These are phyloP conservation scores for Xanthoconium purpureum DNA, from an alignment of 768 basidiomycete species.

Conservation along the genomic window DNA sequence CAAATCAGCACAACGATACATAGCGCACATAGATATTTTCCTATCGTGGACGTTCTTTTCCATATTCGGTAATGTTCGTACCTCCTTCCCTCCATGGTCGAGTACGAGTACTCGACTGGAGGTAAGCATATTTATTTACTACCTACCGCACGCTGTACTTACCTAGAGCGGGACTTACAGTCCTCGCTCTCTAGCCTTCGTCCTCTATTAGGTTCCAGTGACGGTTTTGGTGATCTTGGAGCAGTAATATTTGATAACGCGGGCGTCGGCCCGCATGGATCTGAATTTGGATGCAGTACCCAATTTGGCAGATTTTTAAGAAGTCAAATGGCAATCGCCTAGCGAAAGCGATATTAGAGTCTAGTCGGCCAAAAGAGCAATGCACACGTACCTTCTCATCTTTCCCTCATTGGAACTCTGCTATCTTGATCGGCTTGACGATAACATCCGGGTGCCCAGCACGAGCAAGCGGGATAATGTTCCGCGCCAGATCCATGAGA, in stretches of 20 bases:
- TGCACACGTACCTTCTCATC: constrained; percentile 79
- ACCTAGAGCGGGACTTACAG: too few relatives aligned
- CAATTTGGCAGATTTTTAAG: constrained; percentile 92
- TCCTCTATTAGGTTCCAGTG: too few relatives aligned
- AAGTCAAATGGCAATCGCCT: constrained; percentile 92
- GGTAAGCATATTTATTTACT: too few relatives aligned
- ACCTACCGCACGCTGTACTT: too few relatives aligned
- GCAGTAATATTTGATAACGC: constrained; percentile 93
- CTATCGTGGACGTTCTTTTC: too few relatives aligned
- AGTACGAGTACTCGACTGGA: too few relatives aligned
- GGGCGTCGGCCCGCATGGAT: constrained; percentile 89
- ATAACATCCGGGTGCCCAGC: constrained; percentile 82
- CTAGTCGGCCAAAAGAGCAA: background rate
- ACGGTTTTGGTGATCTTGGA: constrained; percentile 84
- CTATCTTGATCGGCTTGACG: constrained; percentile 89
- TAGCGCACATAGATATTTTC: too few relatives aligned
- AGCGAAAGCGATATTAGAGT: background rate
- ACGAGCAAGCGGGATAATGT: constrained; percentile 74
- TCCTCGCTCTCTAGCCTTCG: too few relatives aligned
- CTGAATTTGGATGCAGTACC: constrained; percentile 93
- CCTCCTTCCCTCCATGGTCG: too few relatives aligned
- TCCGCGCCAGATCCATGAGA: constrained; percentile 70
- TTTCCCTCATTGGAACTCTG: constrained; percentile 87
- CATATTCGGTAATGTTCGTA: too few relatives aligned
- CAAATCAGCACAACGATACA: too few relatives aligned